Conservation (phyloP, 2,329 filamentous ascomycete genomes). For the Cryoendolithus antarcticus region DNA sequence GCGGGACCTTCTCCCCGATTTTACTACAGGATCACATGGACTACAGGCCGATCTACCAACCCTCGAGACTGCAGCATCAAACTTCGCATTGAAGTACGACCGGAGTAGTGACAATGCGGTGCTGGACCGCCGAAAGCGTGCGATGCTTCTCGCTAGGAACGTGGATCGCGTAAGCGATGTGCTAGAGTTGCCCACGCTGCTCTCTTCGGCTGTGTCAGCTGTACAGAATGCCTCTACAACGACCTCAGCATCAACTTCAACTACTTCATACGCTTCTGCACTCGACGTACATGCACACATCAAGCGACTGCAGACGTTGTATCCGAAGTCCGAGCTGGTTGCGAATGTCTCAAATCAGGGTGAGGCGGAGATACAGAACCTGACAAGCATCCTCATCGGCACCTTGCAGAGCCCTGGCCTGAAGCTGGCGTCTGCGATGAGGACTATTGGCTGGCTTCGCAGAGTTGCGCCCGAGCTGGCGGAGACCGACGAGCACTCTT, state of each 20-base stretch:
- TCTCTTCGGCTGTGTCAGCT: constrained; percentile 64
- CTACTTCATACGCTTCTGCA: constrained; percentile 66
- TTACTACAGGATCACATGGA: constrained; percentile 53
- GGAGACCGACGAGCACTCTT: constrained; percentile 12
- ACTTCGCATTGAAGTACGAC: constrained; percentile 73
- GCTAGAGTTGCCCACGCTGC: constrained; percentile 73
- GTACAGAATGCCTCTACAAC: constrained; percentile 33
- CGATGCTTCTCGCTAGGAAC: constrained; percentile 71
- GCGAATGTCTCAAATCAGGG: constrained; percentile 62
- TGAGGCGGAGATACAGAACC: constrained; percentile 74
- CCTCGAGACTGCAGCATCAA: constrained; percentile 65
- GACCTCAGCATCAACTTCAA: constrained; percentile 32
- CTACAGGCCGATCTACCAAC: constrained; percentile 62
- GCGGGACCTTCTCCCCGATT: constrained; percentile 53
- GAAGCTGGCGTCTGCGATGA: constrained; percentile 79
- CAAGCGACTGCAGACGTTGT: constrained; percentile 68
- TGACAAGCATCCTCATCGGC: constrained; percentile 72
- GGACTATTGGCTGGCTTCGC: constrained; percentile 82
- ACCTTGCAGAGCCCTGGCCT: constrained; percentile 65
- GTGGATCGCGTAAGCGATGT: constrained; percentile 83
- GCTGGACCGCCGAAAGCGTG: constrained; percentile 62
- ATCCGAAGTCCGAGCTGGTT: constrained; percentile 66
- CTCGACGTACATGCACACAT: constrained; percentile 92
- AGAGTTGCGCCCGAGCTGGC: constrained; percentile 74
- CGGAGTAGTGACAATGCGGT: constrained; percentile 51